Base-by-base conservation (phyloP, 768 basidiomycete species). In the Agrocybe pediades region DNA sequence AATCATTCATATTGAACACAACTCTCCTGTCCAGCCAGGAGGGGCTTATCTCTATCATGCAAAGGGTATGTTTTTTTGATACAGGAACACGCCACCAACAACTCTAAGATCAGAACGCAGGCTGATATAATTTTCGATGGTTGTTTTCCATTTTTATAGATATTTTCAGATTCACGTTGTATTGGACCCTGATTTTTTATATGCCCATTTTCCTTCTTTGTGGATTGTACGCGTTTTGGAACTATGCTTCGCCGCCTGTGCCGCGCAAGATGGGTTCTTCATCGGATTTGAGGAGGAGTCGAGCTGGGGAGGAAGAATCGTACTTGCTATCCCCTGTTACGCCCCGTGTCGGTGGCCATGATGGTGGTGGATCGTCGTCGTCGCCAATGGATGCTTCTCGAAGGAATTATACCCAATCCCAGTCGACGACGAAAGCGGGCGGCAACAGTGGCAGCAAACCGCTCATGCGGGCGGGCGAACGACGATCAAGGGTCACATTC, bases 141-240 rank as follows among this genome's bases (percentile, higher is more conserved):
- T n/a, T n/a, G n/a, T n/a, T n/a, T n/a, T n/a, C n/a, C n/a, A n/a
- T n/a, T n/a, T n/a, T n/a, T 44, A 4, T 50, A 82, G 80, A 83
- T 55, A 64, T 81, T 21, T 81, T 83, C 62, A 73, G 72, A 29
- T 81, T 81, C 65, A 81, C 79, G 21, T 64, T 83, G 16, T 81
- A 77, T 53, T 83, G 81, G 80, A 78, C 72, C 16, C 68, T 81
- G 11, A 65, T 78, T 30, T 77, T 80, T 49, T 81, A 81, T 64
- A 75, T 72, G 0, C 81, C 79, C 26, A 59, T 78, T n/a, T 81
- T 81, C 57, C 54, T 80, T 42, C 41, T 75, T 36, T 81, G 78
- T 53, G 81, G 80, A 6, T 54, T 61, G 7, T 81, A 80, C 53
- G 79, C 80, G 11, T 81, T 81, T 56, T 71, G 76, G 68, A 83